Conservation (phyloP, 148 eudicot species). For the Oxyria digyna region DNA sequence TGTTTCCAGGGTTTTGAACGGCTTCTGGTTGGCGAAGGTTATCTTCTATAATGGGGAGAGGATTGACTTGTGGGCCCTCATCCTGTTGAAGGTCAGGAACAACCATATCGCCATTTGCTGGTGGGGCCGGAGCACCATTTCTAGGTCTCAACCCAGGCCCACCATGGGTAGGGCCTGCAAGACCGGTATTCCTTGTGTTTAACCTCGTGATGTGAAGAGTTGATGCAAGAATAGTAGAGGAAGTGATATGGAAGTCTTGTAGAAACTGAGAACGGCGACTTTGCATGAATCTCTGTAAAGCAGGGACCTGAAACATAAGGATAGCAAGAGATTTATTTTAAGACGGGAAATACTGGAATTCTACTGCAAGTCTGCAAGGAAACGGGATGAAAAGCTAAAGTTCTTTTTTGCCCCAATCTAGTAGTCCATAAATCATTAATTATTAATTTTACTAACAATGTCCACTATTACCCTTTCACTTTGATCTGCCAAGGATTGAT, state of each 20-base stretch:
- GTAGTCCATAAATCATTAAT: neutral
- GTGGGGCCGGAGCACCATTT: constrained; percentile 23
- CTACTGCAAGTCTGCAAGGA: neutral
- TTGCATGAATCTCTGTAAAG: constrained; percentile 85
- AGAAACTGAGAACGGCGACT: constrained; percentile 73
- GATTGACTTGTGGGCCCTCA: constrained; percentile 27
- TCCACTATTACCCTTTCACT: neutral
- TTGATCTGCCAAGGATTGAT: neutral
- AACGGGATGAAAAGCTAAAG: neutral
- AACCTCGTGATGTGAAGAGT: constrained; percentile 85
- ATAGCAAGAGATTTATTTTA: neutral
- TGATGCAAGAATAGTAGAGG: constrained; percentile 87
- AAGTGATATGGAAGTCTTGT: constrained; percentile 89
- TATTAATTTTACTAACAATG: neutral
- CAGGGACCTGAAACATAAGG: constrained; percentile 58
- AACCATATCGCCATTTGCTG: constrained; percentile 21
- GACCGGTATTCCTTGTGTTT: constrained; percentile 49
- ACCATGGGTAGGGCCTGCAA: constrained; percentile 28
- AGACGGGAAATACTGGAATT: neutral
- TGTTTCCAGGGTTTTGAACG: constrained; percentile 57
- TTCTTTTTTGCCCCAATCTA: neutral
- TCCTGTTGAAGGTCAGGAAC: constrained; percentile 20
- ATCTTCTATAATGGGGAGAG: constrained; percentile 37
- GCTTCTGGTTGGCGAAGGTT: constrained; percentile 44
- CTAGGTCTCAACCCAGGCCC: constrained; percentile 28